Evolutionary conservation across 768 basidiomycete species (phyloP).

Genomic region (Pulveroboletus sp.): DNA sequence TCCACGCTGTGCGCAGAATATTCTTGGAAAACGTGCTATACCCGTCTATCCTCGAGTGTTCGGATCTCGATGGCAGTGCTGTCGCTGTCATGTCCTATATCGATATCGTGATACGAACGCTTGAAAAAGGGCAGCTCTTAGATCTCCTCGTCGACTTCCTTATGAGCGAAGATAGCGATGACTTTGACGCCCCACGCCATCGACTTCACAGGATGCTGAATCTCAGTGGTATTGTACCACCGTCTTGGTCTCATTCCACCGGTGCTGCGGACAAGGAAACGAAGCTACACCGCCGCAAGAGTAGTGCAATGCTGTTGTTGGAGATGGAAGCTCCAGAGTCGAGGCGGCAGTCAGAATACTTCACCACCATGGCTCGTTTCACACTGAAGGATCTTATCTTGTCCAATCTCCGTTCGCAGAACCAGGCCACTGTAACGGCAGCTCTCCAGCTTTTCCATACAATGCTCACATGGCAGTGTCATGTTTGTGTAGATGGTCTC

Average conservation of each 20-base stretch:
- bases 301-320: conserved; percentile 86
- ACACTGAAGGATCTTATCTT: conserved; percentile 86
- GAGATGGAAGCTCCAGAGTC: conserved; percentile 79
- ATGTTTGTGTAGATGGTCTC: conserved; percentile 58
- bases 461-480: conserved; percentile 66
- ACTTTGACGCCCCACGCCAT: conserved; percentile 44
- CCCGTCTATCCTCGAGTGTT: conserved; percentile 89
- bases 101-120: conserved; percentile 77
- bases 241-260: conserved; percentile 30
- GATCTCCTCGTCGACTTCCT: conserved; percentile 75
- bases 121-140: conserved; percentile 62
- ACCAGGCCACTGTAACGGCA: conserved; percentile 61
- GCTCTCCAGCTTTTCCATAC: conserved; percentile 80
- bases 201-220: conserved; percentile 41
- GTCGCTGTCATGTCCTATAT: conserved; percentile 95
- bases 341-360: conserved; percentile 70
- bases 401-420: conserved; percentile 68
- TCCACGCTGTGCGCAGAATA: conserved; percentile 76
- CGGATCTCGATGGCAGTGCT: conserved; percentile 89
- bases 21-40: conserved; percentile 94
- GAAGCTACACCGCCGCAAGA: conserved; percentile 63
- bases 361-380: conserved; percentile 83
- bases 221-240: conserved; percentile 33
- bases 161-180: conserved; percentile 79
- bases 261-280: conserved; percentile 34